Conservation (phyloP, 2,329 filamentous ascomycete genomes). For the Pseudopyrenochaeta lycopersici region DNA sequence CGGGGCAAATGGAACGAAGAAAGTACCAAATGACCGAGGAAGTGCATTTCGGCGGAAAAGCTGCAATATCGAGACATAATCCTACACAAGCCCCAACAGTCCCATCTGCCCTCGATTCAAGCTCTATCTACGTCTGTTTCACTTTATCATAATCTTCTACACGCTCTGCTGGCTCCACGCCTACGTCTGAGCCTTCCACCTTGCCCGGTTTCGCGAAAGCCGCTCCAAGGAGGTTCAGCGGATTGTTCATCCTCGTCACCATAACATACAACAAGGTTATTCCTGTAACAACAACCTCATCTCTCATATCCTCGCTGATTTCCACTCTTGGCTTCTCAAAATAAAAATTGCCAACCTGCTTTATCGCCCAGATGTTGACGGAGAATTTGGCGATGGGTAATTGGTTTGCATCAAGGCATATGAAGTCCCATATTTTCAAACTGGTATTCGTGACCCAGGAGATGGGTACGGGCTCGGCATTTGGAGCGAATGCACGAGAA, state of each 20-base stretch:
- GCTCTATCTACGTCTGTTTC: neutral
- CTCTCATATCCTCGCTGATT: conserved; percentile 15
- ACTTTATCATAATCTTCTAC: neutral
- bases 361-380: conserved; percentile 26
- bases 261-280: conserved; percentile 30
- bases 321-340: conserved; percentile 17
- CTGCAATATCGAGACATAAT: too few relatives aligned
- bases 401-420: conserved; percentile 27
- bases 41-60: too few relatives aligned
- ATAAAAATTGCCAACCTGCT: conserved; percentile 27
- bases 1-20: too few relatives aligned
- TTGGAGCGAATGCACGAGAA: conserved; percentile 15
- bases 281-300: conserved; percentile 28
- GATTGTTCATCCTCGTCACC: conserved; percentile 27
- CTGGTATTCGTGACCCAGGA: conserved; percentile 24
- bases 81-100: too few relatives aligned
- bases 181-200: conserved; percentile 8
- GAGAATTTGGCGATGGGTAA: conserved; percentile 26
- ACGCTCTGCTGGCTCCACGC: neutral
- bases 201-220: conserved; percentile 26
- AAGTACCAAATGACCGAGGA: too few relatives aligned
- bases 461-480: conserved; percentile 8
- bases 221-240: conserved; percentile 22
- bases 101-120: too few relatives aligned
- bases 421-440: conserved; percentile 29